Evolutionary conservation across 495 filamentous ascomycete genomes (phyloP).

Genomic region (Aspergillus haitiensis): DNA sequence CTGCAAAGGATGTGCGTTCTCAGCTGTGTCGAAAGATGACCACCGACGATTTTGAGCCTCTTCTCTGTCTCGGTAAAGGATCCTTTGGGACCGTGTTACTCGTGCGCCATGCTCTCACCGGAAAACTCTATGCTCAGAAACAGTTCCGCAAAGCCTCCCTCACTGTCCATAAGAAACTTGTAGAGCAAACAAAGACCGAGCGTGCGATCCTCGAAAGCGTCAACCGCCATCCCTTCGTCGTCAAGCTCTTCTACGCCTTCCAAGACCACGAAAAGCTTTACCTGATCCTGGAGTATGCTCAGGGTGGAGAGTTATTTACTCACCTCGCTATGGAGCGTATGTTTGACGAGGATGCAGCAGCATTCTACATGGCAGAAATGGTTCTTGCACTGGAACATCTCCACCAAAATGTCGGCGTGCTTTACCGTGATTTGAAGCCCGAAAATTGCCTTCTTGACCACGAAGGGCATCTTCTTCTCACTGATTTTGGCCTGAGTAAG

Average conservation of each 20-base stretch:
- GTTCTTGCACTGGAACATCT: slow-evolving; percentile 90
- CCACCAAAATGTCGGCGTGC: slow-evolving; percentile 85
- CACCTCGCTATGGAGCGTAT: slow-evolving; percentile 87
- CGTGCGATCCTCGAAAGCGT: slow-evolving; percentile 90
- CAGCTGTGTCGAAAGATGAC: slow-evolving; percentile 77
- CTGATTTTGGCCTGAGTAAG: slow-evolving; percentile 96
- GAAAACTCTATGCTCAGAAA: slow-evolving; percentile 93
- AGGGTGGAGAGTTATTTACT: slow-evolving; percentile 91
- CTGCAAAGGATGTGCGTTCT: slow-evolving; percentile 35
- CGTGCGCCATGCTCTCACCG: slow-evolving; percentile 82
- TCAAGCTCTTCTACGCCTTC: slow-evolving; percentile 97
- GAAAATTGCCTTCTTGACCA: slow-evolving; percentile 95
- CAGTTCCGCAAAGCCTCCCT: slow-evolving; percentile 96
- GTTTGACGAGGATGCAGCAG: slow-evolving; percentile 82
- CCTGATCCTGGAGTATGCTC: slow-evolving; percentile 96
- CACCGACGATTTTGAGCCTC: slow-evolving; percentile 80
- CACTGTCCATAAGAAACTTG: slow-evolving; percentile 84
- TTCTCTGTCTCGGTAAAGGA: slow-evolving; percentile 97
- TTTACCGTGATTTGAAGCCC: slow-evolving; percentile 96
- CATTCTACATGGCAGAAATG: slow-evolving; percentile 99
- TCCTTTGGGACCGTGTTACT: slow-evolving; percentile 91
- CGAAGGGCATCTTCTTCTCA: slow-evolving; percentile 88
- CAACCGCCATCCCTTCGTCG: slow-evolving; percentile 93
- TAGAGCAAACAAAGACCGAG: slow-evolving; percentile 97
- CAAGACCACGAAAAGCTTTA: slow-evolving; percentile 98